phyloP scores from a whole-genome alignment of 2,329 filamentous ascomycete genomes.

The Macrophomina pseudophaseolina region DNA sequence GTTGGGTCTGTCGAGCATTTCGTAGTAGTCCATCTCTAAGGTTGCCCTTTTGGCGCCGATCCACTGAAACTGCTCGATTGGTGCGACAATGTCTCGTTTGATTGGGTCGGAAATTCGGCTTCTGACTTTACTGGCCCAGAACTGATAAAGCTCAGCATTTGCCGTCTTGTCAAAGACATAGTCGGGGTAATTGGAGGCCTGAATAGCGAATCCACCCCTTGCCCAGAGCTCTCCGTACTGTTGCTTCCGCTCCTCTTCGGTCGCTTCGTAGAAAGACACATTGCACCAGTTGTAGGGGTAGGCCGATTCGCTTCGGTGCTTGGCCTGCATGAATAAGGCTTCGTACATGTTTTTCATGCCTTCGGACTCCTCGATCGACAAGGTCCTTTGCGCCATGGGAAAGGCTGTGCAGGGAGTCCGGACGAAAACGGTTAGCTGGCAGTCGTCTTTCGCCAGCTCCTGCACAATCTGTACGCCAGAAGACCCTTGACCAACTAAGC shows the following conservation, averaged over 20 bases:
- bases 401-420: conserved; percentile 34
- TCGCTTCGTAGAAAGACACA: conserved; percentile 28
- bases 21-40: conserved; percentile 44
- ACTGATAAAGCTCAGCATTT: conserved; percentile 29
- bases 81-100: conserved; percentile 59
- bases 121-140: conserved; percentile 38
- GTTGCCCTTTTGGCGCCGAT: conserved; percentile 52
- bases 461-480: conserved; percentile 26
- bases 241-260: conserved; percentile 26
- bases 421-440: conserved; percentile 11
- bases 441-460: conserved; percentile 28
- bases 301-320: no score
- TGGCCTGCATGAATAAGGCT: no score
- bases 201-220: conserved; percentile 47
- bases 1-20: conserved; percentile 49
- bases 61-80: conserved; percentile 50
- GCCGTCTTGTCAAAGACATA: conserved; percentile 34
- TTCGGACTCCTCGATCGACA: conserved; percentile 32
- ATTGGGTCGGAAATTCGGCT: conserved; percentile 44
- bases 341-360: conserved; percentile 18
- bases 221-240: no score
- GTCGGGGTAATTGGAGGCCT: conserved; percentile 33
- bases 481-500: conserved; percentile 23
- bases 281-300: no score
- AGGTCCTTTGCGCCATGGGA: conserved; percentile 35